A percentile compares a stretch with the other conserved stretches of the same genome.
Evolutionary conservation across 345 rosid genomes (phyloP).

Genomic region (Noccaea bulbosa): DNA sequence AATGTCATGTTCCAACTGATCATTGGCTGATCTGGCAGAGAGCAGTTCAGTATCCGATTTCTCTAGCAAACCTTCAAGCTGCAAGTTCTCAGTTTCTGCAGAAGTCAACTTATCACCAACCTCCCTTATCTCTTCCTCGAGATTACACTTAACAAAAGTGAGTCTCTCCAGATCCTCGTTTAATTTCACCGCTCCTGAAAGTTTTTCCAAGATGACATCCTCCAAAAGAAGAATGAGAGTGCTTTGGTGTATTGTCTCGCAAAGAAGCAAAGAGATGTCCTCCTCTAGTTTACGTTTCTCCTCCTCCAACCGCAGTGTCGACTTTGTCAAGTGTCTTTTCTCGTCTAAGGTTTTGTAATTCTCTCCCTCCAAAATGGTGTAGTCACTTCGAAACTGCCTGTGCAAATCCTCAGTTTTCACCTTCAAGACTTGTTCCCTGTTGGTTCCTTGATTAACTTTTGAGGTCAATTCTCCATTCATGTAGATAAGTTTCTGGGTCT

Average conservation of each 20-base stretch:
- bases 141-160: conserved; percentile 52
- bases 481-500: conserved; percentile 47
- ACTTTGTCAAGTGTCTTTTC: conserved; percentile 51
- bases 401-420: conserved; percentile 57
- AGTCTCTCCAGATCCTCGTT: conserved; percentile 51
- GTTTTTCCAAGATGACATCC: conserved; percentile 52
- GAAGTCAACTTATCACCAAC: conserved; percentile 52
- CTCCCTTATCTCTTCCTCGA: conserved; percentile 55
- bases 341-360: conserved; percentile 56
- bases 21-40: conserved; percentile 50
- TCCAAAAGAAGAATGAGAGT: conserved; percentile 59
- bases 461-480: conserved; percentile 58
- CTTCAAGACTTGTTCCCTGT: conserved; percentile 61
- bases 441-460: conserved; percentile 55
- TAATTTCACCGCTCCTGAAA: conserved; percentile 53
- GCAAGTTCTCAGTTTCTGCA: conserved; percentile 45
- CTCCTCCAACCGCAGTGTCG: conserved; percentile 49
- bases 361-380: conserved; percentile 54
- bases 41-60: conserved; percentile 49
- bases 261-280: conserved; percentile 53
- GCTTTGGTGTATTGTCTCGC: conserved; percentile 61
- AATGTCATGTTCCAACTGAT: conserved; percentile 54
- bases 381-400: conserved; percentile 51
- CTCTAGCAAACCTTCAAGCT: conserved; percentile 48
- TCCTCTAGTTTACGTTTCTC: conserved; percentile 64